Evolutionary conservation across 495 filamentous ascomycete species (phyloP), one percentile per base, ranked within the genome.

Genomic region (Astrocystis sublimbata): DNA sequence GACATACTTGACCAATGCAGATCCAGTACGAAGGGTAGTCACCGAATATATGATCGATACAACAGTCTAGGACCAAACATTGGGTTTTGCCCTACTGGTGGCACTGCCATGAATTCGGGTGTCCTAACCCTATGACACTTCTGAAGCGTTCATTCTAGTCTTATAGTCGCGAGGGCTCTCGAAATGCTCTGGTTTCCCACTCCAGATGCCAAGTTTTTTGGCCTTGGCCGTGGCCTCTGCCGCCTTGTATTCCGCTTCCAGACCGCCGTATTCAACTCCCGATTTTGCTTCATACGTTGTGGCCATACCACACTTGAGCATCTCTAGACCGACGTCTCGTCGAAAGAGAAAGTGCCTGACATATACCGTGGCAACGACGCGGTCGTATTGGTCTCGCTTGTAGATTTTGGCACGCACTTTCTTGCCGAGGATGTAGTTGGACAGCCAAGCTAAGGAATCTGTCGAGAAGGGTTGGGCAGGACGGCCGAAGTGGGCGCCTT

Each of bases 111-210:
- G 45, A 54, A n/a, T 30, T 66, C 68, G 28, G 35, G n/a, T 24
- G 62, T 63, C n/a, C n/a, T n/a, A n/a, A 52, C 55, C 63, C 40
- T 60, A 50, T 42, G 58, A 4, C 31, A 78, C 79, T 63, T 77
- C 75, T 46, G 31, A 0, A 40, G 78, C 75, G 65, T 77, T 78
- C 63, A 74, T 69, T 61, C 91, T 76, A 31, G 73, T 89, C 81
- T 98, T 98, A 73, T 90, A 98, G 46, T 89, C 89, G 56, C 91
- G 81, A 31, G 93, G 94, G 73, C 86, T 94, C 76, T 97, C 91
- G 60, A 86, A 84, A 42, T 79, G 80, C 64, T 81, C 80, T 63
- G 68, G 73, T 26, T 78, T 77, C 17, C 71, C 77, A 58, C 73
- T 60, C 93, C 94, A 98, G 78, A 98, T 87, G 2, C 94, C 94